phyloP scores from a whole-genome alignment of 495 filamentous ascomycete species.

The Talaromyces nanjingensis region DNA sequence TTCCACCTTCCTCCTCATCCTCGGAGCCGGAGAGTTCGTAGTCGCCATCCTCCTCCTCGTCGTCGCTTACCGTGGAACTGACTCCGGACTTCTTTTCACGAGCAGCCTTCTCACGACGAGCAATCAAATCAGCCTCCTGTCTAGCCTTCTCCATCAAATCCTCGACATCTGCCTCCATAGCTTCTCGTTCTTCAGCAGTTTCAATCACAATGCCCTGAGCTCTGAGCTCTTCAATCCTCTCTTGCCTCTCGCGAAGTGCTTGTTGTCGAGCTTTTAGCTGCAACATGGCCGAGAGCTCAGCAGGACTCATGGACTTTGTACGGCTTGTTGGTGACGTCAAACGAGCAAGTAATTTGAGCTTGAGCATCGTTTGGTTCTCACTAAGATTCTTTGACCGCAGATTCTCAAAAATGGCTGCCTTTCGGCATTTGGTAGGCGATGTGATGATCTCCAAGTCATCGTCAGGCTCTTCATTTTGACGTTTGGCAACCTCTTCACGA shows the following conservation, averaged over 20 bases:
- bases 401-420: constrained; percentile 60
- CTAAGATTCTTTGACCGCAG: constrained; percentile 49
- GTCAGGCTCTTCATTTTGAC: constrained; percentile 51
- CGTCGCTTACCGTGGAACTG: constrained; percentile 53
- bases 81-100: constrained; percentile 42
- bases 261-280: constrained; percentile 68
- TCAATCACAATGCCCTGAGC: constrained; percentile 77
- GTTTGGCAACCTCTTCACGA: constrained; percentile 28
- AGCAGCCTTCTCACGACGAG: constrained; percentile 63
- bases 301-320: constrained; percentile 52
- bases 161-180: constrained; percentile 74
- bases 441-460: constrained; percentile 59
- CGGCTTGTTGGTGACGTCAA: constrained; percentile 55
- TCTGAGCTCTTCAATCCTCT: constrained; percentile 67
- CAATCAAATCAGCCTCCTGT: constrained; percentile 71
- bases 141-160: constrained; percentile 80
- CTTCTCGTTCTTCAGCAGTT: constrained; percentile 77
- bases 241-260: constrained; percentile 68
- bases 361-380: constrained; percentile 59
- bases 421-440: constrained; percentile 32
- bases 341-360: constrained; percentile 67
- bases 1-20: constrained; percentile 35
- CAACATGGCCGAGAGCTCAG: constrained; percentile 62
- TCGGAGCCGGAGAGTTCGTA: constrained; percentile 39
- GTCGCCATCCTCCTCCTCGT: constrained; percentile 54